Evolutionary conservation across 306 rosid species (phyloP).

Genomic region (Prunus mume): DNA sequence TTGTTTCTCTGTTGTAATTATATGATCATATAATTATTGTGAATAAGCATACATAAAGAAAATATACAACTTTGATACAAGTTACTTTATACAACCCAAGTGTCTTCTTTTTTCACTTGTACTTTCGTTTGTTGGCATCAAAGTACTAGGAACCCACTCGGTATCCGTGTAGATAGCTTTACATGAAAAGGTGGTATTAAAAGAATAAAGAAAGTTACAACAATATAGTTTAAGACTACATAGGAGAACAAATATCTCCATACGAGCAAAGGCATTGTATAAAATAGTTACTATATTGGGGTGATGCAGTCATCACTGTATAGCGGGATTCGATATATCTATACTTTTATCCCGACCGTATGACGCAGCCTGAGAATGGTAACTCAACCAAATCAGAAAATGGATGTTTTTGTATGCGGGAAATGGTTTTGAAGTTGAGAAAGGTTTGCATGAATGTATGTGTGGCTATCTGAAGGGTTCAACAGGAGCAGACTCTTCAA

Average conservation of each 20-base stretch:
- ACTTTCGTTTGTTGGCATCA: no score
- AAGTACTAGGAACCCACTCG: no score
- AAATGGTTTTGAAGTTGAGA: neutral
- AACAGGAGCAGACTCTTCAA: slow-evolving; percentile 78
- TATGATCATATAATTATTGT: neutral
- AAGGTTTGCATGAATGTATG: neutral
- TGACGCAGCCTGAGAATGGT: neutral
- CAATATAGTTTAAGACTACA: neutral
- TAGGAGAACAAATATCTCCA: neutral
- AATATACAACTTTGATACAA: neutral
- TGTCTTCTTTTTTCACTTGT: no score
- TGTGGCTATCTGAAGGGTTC: slow-evolving; percentile 69
- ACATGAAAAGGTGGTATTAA: neutral
- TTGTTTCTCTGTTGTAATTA: neutral
- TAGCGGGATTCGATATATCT: neutral
- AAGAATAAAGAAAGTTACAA: neutral
- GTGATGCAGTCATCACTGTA: neutral
- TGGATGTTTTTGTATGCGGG: neutral
- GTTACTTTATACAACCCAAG: neutral
- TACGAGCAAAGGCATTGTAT: neutral
- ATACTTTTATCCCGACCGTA: neutral
- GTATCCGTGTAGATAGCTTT: neutral
- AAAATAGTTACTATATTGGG: neutral
- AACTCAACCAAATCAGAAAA: neutral
- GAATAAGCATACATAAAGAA: neutral